These are phyloP conservation scores for Cymbopogon flexuosus DNA, from an alignment of 202 grass and related monocot genomes.

Conservation along the genomic window DNA sequence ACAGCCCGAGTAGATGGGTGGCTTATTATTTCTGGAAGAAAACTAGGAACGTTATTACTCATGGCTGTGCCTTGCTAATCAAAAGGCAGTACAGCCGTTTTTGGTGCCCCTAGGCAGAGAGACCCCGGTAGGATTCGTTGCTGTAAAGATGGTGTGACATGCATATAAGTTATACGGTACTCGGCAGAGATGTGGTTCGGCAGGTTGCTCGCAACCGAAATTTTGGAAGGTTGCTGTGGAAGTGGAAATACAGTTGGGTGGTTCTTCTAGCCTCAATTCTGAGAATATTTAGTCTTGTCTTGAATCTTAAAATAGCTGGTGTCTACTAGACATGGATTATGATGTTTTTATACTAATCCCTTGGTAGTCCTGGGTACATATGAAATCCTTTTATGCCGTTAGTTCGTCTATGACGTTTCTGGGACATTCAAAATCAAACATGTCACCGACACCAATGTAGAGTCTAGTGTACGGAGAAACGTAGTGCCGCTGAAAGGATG, in stretches of 20 bases:
- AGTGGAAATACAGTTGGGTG: constrained; percentile 32
- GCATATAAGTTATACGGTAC: constrained; percentile 3
- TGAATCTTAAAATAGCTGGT: neutral
- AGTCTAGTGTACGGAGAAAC: too few species aligned
- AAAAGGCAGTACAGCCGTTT: constrained; percentile 12
- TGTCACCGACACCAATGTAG: neutral
- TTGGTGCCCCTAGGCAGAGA: constrained; percentile 5
- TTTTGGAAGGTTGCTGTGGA: constrained; percentile 38
- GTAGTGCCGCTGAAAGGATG: too few species aligned
- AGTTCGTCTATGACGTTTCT: neutral
- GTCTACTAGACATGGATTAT: neutral
- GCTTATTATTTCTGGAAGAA: constrained; percentile 11
- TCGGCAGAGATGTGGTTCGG: neutral
- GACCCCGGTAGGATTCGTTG: neutral
- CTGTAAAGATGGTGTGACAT: constrained; percentile 21
- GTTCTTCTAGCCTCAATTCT: constrained; percentile 1
- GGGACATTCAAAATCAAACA: neutral
- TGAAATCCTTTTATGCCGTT: neutral
- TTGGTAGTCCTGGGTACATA: neutral
- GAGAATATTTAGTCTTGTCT: neutral
- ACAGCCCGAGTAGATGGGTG: constrained; percentile 5
- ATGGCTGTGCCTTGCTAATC: constrained; percentile 26
- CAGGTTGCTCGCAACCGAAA: constrained; percentile 29
- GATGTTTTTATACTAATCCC: neutral
- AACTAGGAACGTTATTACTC: neutral